phyloP scores from a whole-genome alignment of 768 basidiomycete species.

The Rhodotorula sphaerocarpa region DNA sequence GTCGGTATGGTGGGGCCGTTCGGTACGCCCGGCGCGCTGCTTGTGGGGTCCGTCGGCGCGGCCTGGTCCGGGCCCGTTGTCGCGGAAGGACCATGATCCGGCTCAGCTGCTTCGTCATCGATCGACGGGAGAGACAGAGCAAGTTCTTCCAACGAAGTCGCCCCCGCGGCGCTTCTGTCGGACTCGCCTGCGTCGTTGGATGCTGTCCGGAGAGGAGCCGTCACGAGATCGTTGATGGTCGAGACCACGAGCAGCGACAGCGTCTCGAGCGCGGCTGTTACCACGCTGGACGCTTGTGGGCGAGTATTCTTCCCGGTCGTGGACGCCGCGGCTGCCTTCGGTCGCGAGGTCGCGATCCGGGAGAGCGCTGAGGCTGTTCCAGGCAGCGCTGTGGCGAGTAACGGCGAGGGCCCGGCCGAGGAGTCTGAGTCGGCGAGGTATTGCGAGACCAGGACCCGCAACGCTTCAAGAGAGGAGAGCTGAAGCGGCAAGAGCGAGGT shows the following conservation, averaged over 20 bases:
- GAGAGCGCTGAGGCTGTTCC: conserved; percentile 42
- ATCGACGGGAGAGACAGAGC: conserved; percentile 40
- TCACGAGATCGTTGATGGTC: conserved; percentile 62
- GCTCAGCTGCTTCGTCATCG: background rate
- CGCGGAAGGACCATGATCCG: background rate
- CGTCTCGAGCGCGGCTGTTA: conserved; percentile 50
- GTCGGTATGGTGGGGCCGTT: conserved; percentile 48
- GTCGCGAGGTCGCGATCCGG: conserved; percentile 24
- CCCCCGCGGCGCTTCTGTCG: conserved; percentile 33
- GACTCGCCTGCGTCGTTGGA: conserved; percentile 43
- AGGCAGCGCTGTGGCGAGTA: conserved; percentile 47
- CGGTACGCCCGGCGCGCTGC: too few species aligned
- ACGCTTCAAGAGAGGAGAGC: conserved; percentile 16
- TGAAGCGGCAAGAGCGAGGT: conserved; percentile 53
- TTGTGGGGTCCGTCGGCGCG: too few species aligned
- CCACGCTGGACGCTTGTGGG: conserved; percentile 8
- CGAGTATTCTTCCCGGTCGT: conserved; percentile 2
- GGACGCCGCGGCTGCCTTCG: background rate
- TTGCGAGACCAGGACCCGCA: conserved; percentile 3
- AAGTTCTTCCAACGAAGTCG: conserved; percentile 58
- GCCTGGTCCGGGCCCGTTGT: too few species aligned
- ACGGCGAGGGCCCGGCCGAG: background rate
- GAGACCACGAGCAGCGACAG: conserved; percentile 54
- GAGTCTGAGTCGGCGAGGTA: conserved; percentile 9
- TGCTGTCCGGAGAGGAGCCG: conserved; percentile 51